Evolutionary conservation across 805 yeast species (phyloP).

Genomic region (Barnettozyma salicaria): DNA sequence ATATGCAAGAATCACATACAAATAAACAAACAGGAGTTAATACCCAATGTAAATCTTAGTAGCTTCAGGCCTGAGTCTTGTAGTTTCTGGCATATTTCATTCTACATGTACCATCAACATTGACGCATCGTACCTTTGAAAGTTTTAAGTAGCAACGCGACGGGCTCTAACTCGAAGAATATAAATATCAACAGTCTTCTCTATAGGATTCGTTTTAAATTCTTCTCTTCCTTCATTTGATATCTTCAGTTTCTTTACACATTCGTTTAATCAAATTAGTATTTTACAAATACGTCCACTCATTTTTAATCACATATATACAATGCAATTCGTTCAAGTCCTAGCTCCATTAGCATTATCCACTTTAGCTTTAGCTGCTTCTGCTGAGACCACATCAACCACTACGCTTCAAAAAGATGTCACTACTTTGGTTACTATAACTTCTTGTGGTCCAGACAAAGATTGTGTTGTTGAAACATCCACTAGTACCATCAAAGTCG

Average conservation of each 20-base stretch:
- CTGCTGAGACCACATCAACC: slow-evolving; percentile 22
- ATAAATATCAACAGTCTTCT: too few relatives aligned
- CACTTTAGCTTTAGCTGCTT: slow-evolving; percentile 20
- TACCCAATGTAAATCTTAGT: too few relatives aligned
- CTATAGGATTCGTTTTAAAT: too few relatives aligned
- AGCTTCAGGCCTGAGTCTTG: too few relatives aligned
- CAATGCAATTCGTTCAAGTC: slow-evolving; percentile 25
- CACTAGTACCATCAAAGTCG: slow-evolving; percentile 12
- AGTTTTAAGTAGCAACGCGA: too few relatives aligned
- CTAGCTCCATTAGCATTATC: slow-evolving; percentile 22
- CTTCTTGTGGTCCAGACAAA: slow-evolving; percentile 26
- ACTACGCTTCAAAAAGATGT: slow-evolving; percentile 11
- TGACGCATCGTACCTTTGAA: too few relatives aligned
- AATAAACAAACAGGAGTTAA: too few relatives aligned
- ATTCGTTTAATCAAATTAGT: neutral
- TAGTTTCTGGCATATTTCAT: too few relatives aligned
- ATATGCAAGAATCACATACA: too few relatives aligned
- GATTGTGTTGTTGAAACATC: slow-evolving; percentile 22
- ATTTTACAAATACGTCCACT: slow-evolving; percentile 21
- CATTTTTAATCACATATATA: slow-evolving; percentile 12
- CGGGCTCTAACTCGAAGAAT: too few relatives aligned
- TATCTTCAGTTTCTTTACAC: neutral
- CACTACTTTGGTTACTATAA: slow-evolving; percentile 24
- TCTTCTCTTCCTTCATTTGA: neutral
- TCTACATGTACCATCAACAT: too few relatives aligned